phyloP scores from a whole-genome alignment of 177 flowering plant genomes.

The Vitis hybrid region DNA sequence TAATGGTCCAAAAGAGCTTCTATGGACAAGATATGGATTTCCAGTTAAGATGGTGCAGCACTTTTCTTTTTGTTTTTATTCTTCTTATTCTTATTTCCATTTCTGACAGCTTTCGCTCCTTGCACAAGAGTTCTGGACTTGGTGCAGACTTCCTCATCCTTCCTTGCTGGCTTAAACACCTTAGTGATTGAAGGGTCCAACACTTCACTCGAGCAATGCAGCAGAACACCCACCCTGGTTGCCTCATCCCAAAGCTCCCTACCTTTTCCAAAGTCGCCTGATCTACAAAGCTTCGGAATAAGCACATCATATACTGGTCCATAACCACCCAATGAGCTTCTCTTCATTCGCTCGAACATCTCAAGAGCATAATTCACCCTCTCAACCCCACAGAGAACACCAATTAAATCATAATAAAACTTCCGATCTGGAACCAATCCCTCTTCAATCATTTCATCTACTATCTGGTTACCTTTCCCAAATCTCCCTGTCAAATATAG shows the following conservation, averaged over 20 bases:
- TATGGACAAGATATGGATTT: too few relatives aligned
- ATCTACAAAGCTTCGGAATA: conserved; percentile 66
- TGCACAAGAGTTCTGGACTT: too few relatives aligned
- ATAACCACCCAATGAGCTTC: conserved; percentile 44
- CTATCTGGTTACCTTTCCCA: conserved; percentile 62
- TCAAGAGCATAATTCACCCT: conserved; percentile 60
- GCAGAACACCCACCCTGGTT: conserved; percentile 36
- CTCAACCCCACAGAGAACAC: conserved; percentile 72
- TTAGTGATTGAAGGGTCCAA: conserved; percentile 59
- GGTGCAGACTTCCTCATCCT: conserved; percentile 22
- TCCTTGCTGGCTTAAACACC: conserved; percentile 52
- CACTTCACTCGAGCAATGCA: conserved; percentile 51
- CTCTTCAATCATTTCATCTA: conserved; percentile 58
- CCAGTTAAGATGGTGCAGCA: too few relatives aligned
- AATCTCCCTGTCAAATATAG: conserved; percentile 64
- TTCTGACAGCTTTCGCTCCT: too few relatives aligned
- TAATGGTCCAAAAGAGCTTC: too few relatives aligned
- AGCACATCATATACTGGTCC: conserved; percentile 75
- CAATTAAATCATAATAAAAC: conserved; percentile 71
- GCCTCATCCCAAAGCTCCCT: conserved; percentile 83
- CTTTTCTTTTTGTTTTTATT: too few relatives aligned
- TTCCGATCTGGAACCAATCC: conserved; percentile 52
- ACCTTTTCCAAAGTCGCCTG: conserved; percentile 71
- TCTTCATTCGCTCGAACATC: conserved; percentile 66
- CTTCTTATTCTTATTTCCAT: too few relatives aligned